These are phyloP conservation scores for Falciphora oryzae DNA, from an alignment of 2,329 filamentous ascomycete genomes.

Conservation along the genomic window DNA sequence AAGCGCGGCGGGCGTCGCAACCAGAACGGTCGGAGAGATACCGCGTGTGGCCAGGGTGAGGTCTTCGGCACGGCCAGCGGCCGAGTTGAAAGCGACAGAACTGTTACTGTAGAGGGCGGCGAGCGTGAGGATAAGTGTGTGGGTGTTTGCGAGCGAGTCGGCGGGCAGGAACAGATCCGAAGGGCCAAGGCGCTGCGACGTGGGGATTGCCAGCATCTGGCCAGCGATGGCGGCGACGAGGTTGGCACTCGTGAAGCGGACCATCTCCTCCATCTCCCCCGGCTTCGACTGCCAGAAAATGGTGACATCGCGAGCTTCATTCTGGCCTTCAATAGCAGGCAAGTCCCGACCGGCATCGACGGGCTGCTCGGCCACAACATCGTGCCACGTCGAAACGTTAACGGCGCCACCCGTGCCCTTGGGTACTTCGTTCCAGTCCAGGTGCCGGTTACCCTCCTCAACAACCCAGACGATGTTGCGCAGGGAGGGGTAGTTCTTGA, in stretches of 20 bases:
- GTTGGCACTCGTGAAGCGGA: constrained; percentile 77
- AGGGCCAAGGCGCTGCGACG: constrained; percentile 64
- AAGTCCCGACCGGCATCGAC: constrained; percentile 54
- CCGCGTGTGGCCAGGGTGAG: constrained; percentile 67
- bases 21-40: constrained; percentile 74
- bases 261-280: constrained; percentile 57
- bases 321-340: constrained; percentile 53
- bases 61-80: constrained; percentile 67
- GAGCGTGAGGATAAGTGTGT: constrained; percentile 74
- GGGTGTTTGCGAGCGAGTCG: constrained; percentile 72
- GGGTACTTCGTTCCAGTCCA: constrained; percentile 92
- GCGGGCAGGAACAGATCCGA: constrained; percentile 81
- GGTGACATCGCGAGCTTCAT: constrained; percentile 49
- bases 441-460: constrained; percentile 81
- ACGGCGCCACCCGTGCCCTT: constrained; percentile 67
- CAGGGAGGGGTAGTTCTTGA: constrained; percentile 63
- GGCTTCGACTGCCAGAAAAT: constrained; percentile 59
- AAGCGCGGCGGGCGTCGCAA: constrained; percentile 70
- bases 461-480: constrained; percentile 87
- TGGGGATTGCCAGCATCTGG: constrained; percentile 70
- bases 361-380: constrained; percentile 70
- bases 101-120: constrained; percentile 79
- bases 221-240: constrained; percentile 81
- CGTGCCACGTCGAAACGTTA: constrained; percentile 88
- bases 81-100: constrained; percentile 82